Conservation (phyloP, 164 flowering plant genomes). For the Houttuynia cordata region DNA sequence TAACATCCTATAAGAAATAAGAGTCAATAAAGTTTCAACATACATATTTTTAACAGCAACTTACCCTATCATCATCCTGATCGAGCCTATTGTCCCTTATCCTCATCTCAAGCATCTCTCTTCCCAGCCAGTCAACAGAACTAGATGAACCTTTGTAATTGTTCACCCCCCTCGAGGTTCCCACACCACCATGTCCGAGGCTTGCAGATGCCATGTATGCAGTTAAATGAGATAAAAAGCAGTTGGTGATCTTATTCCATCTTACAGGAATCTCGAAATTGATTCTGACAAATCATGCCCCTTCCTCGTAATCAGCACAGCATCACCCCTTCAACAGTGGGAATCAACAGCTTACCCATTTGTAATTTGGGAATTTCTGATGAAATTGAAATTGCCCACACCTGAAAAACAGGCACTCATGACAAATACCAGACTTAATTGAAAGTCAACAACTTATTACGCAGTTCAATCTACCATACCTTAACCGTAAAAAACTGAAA, state of each 20-base stretch:
- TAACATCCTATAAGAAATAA: background rate
- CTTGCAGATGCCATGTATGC: slow-evolving; percentile 61
- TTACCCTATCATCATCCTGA: slow-evolving; percentile 67
- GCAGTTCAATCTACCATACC: background rate
- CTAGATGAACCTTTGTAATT: slow-evolving; percentile 66
- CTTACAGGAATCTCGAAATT: background rate
- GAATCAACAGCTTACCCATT: background rate
- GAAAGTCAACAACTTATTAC: too few relatives aligned
- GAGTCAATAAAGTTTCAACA: background rate
- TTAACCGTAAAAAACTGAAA: background rate
- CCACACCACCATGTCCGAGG: slow-evolving; percentile 67
- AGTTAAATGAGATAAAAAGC: slow-evolving; percentile 4
- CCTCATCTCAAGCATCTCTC: slow-evolving; percentile 91
- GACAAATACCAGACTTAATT: too few relatives aligned
- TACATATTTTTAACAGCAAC: slow-evolving; percentile 5
- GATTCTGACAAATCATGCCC: background rate
- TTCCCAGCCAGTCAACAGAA: slow-evolving; percentile 84
- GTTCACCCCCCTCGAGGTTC: slow-evolving; percentile 66
- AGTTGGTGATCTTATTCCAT: background rate
- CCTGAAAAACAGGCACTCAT: too few relatives aligned
- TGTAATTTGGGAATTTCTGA: background rate
- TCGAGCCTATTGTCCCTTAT: slow-evolving; percentile 57
- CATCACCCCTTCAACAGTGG: background rate
- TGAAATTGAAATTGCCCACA: background rate
- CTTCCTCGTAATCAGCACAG: background rate